Evolutionary conservation across 1,284 basidiomycete genomes (phyloP), one percentile per base, ranked within the genome.

Genomic region (Kalmanozyma brasiliensis): DNA sequence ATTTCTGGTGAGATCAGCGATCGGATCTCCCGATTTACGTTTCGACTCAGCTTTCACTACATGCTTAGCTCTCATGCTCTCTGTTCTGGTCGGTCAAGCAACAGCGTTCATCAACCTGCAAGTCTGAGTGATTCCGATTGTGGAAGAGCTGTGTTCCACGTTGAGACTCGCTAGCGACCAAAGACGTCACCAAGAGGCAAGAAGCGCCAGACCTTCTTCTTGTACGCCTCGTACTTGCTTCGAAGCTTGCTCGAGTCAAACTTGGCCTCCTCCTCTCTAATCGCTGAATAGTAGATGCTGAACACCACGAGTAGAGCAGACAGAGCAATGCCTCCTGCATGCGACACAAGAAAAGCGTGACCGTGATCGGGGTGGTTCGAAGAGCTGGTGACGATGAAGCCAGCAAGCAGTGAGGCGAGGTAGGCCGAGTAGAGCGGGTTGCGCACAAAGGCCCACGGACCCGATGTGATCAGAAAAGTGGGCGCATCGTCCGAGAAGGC

Each of bases 241-340:
- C 60, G 51, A 4, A 69, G 49, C 52, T 69, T 69, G 56, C 66
- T 63, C 24, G 48, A 49, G 32, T 37, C 47, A n/a, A 69, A 69
- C 35, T 69, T 69, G 33, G 60, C 60, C 38, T 69, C 66, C 41
- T 69, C 66, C n/a, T 69, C 59, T 30, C 66, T 37, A 20, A 63
- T 63, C 2, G 60, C 66, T 35, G 55, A 51, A n/a, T 56, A 60
- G 23, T 51, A 60, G 47, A 69, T 43, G 41, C 47, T 63, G 51
- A 69, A 53, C 2, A 42, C 60, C 0, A 63, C 56, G 4, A 59
- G 20, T 3, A 69, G 23, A 4, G 19, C 45, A 7, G 66, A 40
- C 6, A 69, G 41, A 4, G 60, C 43, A 20, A 69, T 56, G 1
- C 60, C 56, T 0, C 66, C 66, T 3, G 66, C 59, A 44, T 69